phyloP scores from a whole-genome alignment of 2,329 filamentous ascomycete species.

The Thelonectria olida region DNA sequence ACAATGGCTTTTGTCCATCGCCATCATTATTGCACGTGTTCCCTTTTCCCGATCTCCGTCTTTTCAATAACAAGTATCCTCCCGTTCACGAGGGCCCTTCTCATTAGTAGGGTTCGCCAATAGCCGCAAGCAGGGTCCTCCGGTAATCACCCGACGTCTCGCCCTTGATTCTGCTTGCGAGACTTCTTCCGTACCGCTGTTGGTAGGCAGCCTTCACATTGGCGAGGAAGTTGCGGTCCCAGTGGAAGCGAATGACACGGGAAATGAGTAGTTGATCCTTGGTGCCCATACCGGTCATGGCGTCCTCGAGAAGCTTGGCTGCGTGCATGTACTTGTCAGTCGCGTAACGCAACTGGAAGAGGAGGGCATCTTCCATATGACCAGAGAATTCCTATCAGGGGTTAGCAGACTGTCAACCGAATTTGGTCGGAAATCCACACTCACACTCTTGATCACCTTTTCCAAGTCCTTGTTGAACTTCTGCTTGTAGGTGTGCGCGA shows the following conservation, averaged over 20 bases:
- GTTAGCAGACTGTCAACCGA: background rate
- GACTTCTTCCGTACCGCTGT: conserved; percentile 72
- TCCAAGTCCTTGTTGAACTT: conserved; percentile 77
- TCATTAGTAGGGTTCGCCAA: conserved; percentile 54
- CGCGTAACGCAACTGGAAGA: conserved; percentile 81
- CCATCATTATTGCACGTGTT: background rate
- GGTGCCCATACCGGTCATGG: conserved; percentile 88
- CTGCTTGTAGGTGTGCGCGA: conserved; percentile 77
- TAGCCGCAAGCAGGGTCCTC: conserved; percentile 76
- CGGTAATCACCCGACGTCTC: conserved; percentile 91
- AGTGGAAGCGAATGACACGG: conserved; percentile 83
- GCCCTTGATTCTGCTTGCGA: conserved; percentile 76
- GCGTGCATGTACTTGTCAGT: conserved; percentile 86
- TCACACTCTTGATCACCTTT: conserved; percentile 75
- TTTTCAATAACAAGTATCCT: background rate
- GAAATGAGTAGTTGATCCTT: conserved; percentile 83
- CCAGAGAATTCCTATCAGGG: conserved; percentile 77
- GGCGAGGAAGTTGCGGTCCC: conserved; percentile 78
- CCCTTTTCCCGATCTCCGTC: background rate
- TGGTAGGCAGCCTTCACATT: conserved; percentile 83
- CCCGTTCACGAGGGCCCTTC: background rate
- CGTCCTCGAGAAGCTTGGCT: conserved; percentile 81
- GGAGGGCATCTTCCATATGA: conserved; percentile 87
- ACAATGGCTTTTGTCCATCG: conserved; percentile 4
- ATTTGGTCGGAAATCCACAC: conserved; percentile 27